phyloP scores from a whole-genome alignment of 331 rosid genomes.

The Malus hybrid region DNA sequence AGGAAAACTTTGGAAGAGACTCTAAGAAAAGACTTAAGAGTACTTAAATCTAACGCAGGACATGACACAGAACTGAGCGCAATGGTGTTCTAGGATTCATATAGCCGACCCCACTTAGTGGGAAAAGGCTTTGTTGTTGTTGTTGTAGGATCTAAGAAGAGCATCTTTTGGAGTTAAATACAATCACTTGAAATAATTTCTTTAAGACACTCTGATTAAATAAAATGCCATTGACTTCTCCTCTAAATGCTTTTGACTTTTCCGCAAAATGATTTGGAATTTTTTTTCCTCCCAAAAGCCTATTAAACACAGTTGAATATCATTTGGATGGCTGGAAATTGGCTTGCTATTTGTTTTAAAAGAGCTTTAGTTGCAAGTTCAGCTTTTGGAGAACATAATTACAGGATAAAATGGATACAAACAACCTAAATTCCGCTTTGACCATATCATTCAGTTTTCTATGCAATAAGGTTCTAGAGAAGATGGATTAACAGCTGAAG shows the following conservation, averaged over 20 bases:
- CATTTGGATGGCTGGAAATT: not conserved
- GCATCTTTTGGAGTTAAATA: not conserved
- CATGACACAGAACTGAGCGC: too few species aligned
- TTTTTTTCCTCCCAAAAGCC: not conserved
- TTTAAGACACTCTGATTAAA: not conserved
- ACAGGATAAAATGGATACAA: not conserved
- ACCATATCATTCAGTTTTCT: not conserved
- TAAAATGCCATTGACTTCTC: not conserved
- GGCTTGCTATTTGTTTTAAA: not conserved
- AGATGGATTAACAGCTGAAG: slow-evolving; percentile 24
- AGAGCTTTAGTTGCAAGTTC: not conserved
- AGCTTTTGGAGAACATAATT: not conserved
- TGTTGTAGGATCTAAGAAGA: not conserved
- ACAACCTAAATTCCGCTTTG: not conserved
- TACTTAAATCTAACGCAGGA: too few species aligned
- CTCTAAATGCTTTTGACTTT: not conserved
- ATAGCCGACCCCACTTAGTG: too few species aligned
- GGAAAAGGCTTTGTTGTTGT: too few species aligned
- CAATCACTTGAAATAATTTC: not conserved
- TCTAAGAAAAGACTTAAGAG: too few species aligned
- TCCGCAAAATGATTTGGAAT: too few species aligned
- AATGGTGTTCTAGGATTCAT: too few species aligned
- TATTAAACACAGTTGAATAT: not conserved
- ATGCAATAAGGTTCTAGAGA: slow-evolving; percentile 23
- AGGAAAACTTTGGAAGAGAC: too few species aligned